Percentiles rank a stretch among this genome's conserved stretches.
Evolutionary conservation across 2,329 filamentous ascomycete species (phyloP).

Genomic region (Aspergillus unguis): DNA sequence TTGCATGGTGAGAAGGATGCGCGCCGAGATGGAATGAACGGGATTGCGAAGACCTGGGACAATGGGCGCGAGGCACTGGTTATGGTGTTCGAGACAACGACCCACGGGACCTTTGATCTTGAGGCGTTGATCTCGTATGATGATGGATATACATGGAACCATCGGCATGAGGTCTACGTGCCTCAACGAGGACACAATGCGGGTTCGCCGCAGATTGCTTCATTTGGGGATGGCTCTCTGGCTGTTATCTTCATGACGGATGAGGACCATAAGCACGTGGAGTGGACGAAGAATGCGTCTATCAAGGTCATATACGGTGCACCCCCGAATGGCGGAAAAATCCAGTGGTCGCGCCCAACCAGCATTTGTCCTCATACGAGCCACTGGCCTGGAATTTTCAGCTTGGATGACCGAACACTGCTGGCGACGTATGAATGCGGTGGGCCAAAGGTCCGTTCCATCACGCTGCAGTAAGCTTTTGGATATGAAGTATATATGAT

Average conservation of each 20-base stretch:
- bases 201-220: conserved; percentile 46
- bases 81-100: conserved; percentile 49
- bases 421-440: conserved; percentile 31
- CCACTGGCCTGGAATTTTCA: conserved; percentile 41
- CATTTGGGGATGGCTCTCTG: conserved; percentile 38
- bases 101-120: conserved; percentile 41
- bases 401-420: conserved; percentile 22
- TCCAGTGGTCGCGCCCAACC: conserved; percentile 34
- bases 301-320: conserved; percentile 42
- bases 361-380: conserved; percentile 31
- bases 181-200: conserved; percentile 39
- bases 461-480: conserved; percentile 11
- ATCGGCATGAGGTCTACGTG: conserved; percentile 42
- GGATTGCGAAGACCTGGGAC: conserved; percentile 37
- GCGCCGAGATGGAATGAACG: conserved; percentile 42
- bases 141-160: conserved; percentile 41
- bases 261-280: conserved; percentile 35
- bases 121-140: conserved; percentile 48
- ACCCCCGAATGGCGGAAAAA: conserved; percentile 31
- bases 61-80: conserved; percentile 37
- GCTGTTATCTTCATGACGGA: conserved; percentile 50
- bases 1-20: conserved; percentile 40
- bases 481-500: neutral
- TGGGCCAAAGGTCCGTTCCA: conserved; percentile 25
- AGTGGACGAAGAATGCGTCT: conserved; percentile 41